These are phyloP conservation scores for Petunia hybrid DNA, from an alignment of 305 asterid species.

Conservation along the genomic window DNA sequence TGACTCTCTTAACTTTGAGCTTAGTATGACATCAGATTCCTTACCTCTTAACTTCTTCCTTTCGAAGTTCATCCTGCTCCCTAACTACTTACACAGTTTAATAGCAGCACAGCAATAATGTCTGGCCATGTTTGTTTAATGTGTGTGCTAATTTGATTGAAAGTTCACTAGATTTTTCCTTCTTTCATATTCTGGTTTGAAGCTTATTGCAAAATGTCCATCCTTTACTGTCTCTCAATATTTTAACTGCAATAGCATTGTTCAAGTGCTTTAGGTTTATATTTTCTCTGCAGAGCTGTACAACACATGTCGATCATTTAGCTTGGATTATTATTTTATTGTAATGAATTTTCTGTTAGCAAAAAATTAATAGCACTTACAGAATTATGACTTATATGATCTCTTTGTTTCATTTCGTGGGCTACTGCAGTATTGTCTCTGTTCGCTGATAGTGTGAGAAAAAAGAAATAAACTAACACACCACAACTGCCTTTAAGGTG, in stretches of 20 bases:
- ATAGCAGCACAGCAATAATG: slow-evolving; percentile 6
- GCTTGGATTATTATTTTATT: slow-evolving; percentile 8
- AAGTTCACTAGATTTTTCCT: slow-evolving; percentile 7
- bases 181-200: slow-evolving; percentile 6
- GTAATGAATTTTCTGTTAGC: slow-evolving; percentile 22
- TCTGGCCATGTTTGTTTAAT: slow-evolving; percentile 15
- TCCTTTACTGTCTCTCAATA: slow-evolving; percentile 4
- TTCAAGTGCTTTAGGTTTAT: slow-evolving; percentile 11
- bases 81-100: background rate
- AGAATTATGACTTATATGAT: background rate
- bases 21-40: slow-evolving; percentile 13
- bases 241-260: background rate
- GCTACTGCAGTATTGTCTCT: slow-evolving; percentile 4
- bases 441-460: background rate
- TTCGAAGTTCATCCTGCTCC: background rate
- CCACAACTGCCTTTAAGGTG: slow-evolving; percentile 14
- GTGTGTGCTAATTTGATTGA: slow-evolving; percentile 15
- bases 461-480: background rate
- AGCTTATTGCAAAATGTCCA: slow-evolving; percentile 5
- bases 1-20: background rate
- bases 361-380: background rate
- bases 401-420: slow-evolving; percentile 22
- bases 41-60: slow-evolving; percentile 19
- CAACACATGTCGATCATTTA: background rate
- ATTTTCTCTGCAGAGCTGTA: background rate